Base-by-base conservation (phyloP, 2,329 filamentous ascomycete genomes). In the Sarocladiaceae sp. region DNA sequence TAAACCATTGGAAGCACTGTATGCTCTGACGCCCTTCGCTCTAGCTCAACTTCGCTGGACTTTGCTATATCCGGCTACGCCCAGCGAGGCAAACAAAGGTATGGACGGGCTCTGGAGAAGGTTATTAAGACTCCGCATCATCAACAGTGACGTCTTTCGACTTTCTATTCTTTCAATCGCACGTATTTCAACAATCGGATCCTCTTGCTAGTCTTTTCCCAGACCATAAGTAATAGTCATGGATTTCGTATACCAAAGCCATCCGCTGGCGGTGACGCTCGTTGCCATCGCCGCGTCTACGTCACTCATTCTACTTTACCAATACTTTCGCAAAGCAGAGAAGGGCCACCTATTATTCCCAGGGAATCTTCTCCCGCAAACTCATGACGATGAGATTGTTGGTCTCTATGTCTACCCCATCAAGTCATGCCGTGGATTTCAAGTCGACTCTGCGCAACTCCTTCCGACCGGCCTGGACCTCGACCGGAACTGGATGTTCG, bases 401-500 rank as follows among this genome's bases (percentile, higher is more conserved):
- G 34, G 47, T 19, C 63, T 83, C 10, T 71, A 70, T 45, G 68
- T 82, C 52, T 82, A 83, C 55, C 80, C 80, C 11, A 76, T 83
- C 54, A 83, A 83, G 55, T 83, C 79, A 48, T 83, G 80, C 52
- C 76, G 80, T 35, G 80, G 80, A 9, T 67, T 83, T 51, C 65
- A 72, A 32, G 63, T 83, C 9, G 57, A 69, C 13, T 69, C 66
- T 3, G 69, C 75, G 2, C 66, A 62, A 4, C 64, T 83, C 1
- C 65, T 73, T 26, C 69, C 68, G 35, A 72, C 76, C 3, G 80
- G 80, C 0, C 67, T 83, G 10, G 75, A 79, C 34, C 65, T 83
- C 11, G 80, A 83, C 56, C 67, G 80, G 6, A 73, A 76, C 50
- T 83, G 80, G 79, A 83, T 83, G 80, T 78, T 83, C 59, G 68